phyloP scores from a whole-genome alignment of 2,329 filamentous ascomycete species.

The Aspergillus spinulosporus region DNA sequence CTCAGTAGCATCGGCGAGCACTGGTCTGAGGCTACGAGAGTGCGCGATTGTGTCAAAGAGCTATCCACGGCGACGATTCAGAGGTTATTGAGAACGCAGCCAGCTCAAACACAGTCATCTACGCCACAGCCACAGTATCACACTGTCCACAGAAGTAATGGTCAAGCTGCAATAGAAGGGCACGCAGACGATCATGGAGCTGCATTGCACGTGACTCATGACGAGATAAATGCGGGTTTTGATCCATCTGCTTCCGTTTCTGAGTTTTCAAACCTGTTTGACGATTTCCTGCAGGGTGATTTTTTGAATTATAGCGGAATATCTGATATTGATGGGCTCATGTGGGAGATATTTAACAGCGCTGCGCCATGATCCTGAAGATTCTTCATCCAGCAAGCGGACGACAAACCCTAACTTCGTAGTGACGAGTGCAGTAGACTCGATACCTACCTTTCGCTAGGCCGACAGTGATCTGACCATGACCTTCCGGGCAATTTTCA shows the following conservation, averaged over 20 bases:
- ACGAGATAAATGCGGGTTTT: not conserved
- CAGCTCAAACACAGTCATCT: not conserved
- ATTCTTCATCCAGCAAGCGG: not conserved
- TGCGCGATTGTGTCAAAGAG: slow-evolving; percentile 34
- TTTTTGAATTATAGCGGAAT: slow-evolving; percentile 29
- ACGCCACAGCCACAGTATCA: not conserved
- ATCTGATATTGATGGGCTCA: slow-evolving; percentile 32
- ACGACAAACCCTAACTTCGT: no score
- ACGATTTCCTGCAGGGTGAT: slow-evolving; percentile 26
- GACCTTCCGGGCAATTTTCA: no score
- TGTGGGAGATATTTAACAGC: slow-evolving; percentile 30
- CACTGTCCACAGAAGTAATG: not conserved
- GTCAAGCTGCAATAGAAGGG: not conserved
- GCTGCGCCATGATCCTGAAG: not conserved
- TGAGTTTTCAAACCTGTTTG: slow-evolving; percentile 19
- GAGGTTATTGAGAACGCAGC: slow-evolving; percentile 14
- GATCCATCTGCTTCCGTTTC: slow-evolving; percentile 17
- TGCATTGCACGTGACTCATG: not conserved
- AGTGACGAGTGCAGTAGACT: no score
- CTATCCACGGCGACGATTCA: slow-evolving; percentile 30
- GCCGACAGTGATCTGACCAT: no score
- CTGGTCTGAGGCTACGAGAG: slow-evolving; percentile 49
- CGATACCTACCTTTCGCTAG: no score
- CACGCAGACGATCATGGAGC: not conserved
- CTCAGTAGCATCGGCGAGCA: slow-evolving; percentile 55